phyloP scores from a whole-genome alignment of 176 grass and related monocot species.

The Phragmites australis region DNA sequence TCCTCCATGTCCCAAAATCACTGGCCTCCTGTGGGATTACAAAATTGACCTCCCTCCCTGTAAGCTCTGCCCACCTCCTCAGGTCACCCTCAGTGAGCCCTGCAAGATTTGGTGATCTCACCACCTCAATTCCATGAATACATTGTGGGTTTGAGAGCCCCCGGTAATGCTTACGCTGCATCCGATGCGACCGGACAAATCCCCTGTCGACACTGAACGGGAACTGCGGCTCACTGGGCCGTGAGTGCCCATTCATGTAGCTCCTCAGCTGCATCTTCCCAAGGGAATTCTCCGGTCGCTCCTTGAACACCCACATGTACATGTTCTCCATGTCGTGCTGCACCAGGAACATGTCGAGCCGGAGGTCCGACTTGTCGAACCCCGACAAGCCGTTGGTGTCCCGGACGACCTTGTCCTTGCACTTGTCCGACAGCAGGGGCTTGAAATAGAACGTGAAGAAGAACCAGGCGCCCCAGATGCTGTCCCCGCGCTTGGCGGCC shows the following conservation, averaged over 20 bases:
- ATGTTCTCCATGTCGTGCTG: conserved; percentile 99
- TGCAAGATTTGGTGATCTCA: conserved; percentile 64
- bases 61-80: conserved; percentile 90
- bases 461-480: conserved; percentile 99
- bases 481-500: conserved; percentile 82
- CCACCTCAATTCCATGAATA: conserved; percentile 93
- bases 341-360: conserved; percentile 86
- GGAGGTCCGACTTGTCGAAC: conserved; percentile 84
- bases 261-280: conserved; percentile 99
- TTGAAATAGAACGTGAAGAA: conserved; percentile 99
- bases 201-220: conserved; percentile 82
- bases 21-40: conserved; percentile 76
- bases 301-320: conserved; percentile 99
- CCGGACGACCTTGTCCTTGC: conserved; percentile 66
- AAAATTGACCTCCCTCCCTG: conserved; percentile 87
- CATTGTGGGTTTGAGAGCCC: conserved; percentile 97
- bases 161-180: conserved; percentile 97
- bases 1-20: conserved; percentile 95
- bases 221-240: conserved; percentile 83
- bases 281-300: conserved; percentile 87
- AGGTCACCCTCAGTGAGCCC: conserved; percentile 67
- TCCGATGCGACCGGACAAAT: conserved; percentile 90
- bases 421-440: conserved; percentile 76
- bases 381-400: conserved; percentile 57
- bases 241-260: conserved; percentile 97